Conservation (phyloP, 2,329 filamentous ascomycete genomes). For the Aspergillus jensenii region DNA sequence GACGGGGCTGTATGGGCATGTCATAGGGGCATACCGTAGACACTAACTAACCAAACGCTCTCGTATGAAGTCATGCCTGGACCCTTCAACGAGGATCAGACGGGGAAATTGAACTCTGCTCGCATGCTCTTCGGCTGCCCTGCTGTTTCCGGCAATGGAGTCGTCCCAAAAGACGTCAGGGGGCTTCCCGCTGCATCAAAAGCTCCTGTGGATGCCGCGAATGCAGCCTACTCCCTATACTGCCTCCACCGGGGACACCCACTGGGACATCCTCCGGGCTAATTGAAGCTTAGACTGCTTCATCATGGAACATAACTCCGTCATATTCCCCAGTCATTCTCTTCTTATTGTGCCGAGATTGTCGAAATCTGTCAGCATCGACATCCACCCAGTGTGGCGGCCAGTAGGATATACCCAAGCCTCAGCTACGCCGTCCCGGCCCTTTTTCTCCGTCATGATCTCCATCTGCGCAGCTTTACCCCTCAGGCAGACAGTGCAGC, state of each 20-base stretch:
- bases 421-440: background rate
- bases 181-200: background rate
- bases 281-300: background rate
- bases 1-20: no score
- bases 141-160: background rate
- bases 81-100: no score
- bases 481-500: no score
- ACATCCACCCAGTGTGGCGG: no score
- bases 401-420: background rate
- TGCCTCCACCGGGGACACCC: background rate
- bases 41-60: no score
- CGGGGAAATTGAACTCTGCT: no score
- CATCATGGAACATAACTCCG: background rate
- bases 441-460: background rate
- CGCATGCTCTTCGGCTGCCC: no score
- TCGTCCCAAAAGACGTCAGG: background rate
- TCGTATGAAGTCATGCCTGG: no score
- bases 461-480: background rate
- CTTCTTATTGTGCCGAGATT: background rate
- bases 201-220: no score
- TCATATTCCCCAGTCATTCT: background rate
- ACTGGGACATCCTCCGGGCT: no score
- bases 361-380: background rate
- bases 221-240: background rate
- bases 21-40: no score